Evolutionary conservation across 1,139 yeast genomes (phyloP), one percentile per base, ranked within the genome.

Genomic region (Arxiozyma slooffiae): DNA sequence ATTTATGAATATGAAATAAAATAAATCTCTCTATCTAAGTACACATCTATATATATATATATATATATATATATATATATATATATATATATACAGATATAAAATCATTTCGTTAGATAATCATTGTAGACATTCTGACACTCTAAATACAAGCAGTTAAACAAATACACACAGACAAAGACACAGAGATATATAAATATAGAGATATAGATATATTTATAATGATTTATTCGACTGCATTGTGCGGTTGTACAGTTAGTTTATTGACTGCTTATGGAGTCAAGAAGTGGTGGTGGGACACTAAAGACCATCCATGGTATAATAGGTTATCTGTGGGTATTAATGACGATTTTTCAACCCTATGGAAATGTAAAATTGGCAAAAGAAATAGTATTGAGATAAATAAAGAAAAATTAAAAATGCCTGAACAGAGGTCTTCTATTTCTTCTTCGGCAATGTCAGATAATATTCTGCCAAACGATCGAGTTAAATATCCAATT

Each of bases 161-260:
- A 11, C n/a, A 30, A 14, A 30, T 11, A 30, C 14, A 30, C 14
- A 30, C 14, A 30, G n/a, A 30, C 7, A 30, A 3, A 30, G 14
- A 8, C 30, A 26, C 9, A 37, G 39, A 37, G 7, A 37, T 7
- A 37, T 37, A 37, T 3, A 37, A 7, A 37, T 11, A 37, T 18
- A 37, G 7, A n/a, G 9, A 26, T 26, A 30, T 30, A 30, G 14
- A 4, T 30, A 30, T 2, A 11, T 14, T 6, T 17, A 4, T 17
- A 17, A 41, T 41, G 44, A 41, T 41, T 18, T 26, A 24, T 20
- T 21, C 44, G 26, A 20, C 44, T 9, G 8, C 34, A n/a, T 4
- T 42, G 7, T 42, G 16, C 9, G 38, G 45, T 20, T 62, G 59
- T n/a, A 57, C 50, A 1, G 85, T 83, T 3, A 43, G 38, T 22